Base-by-base conservation (phyloP, 257 asterid species). In the Petrea volubilis region DNA sequence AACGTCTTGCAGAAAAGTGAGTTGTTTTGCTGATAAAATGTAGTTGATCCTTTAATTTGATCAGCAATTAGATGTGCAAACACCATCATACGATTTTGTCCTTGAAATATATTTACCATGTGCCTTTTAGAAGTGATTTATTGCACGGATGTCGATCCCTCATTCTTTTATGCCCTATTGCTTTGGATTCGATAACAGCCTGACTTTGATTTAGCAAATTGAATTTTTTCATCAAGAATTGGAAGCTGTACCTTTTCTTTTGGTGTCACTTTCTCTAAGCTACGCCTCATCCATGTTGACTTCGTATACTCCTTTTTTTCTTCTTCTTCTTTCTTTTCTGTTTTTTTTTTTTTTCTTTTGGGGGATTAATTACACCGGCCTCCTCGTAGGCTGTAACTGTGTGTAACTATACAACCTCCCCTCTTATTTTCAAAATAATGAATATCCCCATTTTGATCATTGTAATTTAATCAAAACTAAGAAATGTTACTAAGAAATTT, bases 1-100 rank as follows among this genome's bases (percentile, higher is more conserved):
- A 93, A 81, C 88, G 92, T 20, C 98, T 93, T 73, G 91, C 92
- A 13, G 87, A 91, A 67, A 82, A 82, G 98, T 93, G 71, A 77
- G 90, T 82, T 17, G 10, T 46, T 67, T 51, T 59, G 15, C 50
- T 15, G 43, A 46, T n/a, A 51, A 33, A 40, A 36, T 70, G 9
- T 34, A 31, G 34, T 59, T 72, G 50, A 47, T 51, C 44, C 20
- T 49, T 46, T 7, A 46, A 33, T 67, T 33, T 52, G 20, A 36
- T 64, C n/a, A 43, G 36, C 41, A 5, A 28, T 18, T 46, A 7
- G 71, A 47, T 68, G 29, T 44, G 18, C 58, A 41, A 18, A 55
- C 52, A 28, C 34, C 23, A 40, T 49, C 33, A 15, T 60, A 52
- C n/a, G 10, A 60, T 60, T 14, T 43, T 60, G 40, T 6, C 61